Evolutionary conservation across 148 eudicot species (phyloP), one percentile per base, ranked within the genome.

Genomic region (Cornus kousa): DNA sequence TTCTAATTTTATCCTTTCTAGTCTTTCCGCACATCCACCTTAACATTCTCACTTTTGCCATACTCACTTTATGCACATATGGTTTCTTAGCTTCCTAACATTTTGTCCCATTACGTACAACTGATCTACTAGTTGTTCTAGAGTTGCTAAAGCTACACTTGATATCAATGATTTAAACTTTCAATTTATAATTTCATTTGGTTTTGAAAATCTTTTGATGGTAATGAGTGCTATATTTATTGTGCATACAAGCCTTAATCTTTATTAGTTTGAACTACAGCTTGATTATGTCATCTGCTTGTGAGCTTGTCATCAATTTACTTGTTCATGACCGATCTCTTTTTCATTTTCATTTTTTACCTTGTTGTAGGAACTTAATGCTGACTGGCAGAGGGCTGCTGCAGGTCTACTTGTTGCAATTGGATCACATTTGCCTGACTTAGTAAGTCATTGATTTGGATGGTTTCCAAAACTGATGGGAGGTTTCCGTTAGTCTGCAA

Each of bases 361-460:
- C 73, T 77, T 67, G 5, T 43, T 83, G 74, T 74, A 95, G 99
- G 99, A 95, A 87, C 74, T 95, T 50, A 88, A 90, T 87, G 83
- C 95, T 81, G 99, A 92, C 74, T 95, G 99, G 99, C 99, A 95
- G 86, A 95, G 88, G 82, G 92, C 98, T 84, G 99, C 99, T 32
- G 83, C 97, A 23, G 84, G 84, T 78, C 81, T 93, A 80, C 98
- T 95, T 85, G 99, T 95, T 84, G 89, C 99, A 62, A 93, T 95
- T 76, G 99, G 99, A 64, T 91, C 88, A 39, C 99, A 95, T 89
- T 83, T 89, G 68, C 99, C 99, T 65, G 95, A 95, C 76, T 86
- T 95, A 78, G 99, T 93, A 90, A 88, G 92, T 90, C 33, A 39
- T 78, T 70, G 60, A 5, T 59, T 76, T 83, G 57, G 76, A 66